These are phyloP conservation scores for Hypoxylon rickii DNA, from an alignment of 495 filamentous ascomycete species.

Conservation along the genomic window DNA sequence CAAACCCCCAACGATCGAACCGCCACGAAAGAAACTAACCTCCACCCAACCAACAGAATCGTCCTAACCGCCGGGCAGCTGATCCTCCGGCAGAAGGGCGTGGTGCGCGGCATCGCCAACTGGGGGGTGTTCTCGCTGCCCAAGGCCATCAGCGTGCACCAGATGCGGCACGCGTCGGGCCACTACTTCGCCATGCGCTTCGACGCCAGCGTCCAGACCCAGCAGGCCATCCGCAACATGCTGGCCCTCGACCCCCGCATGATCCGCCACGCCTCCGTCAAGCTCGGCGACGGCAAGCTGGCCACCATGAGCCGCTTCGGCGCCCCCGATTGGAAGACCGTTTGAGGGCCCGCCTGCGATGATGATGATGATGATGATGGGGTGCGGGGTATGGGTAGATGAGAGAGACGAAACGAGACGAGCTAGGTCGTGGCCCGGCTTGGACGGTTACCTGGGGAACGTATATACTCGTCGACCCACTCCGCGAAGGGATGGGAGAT, in stretches of 20 bases:
- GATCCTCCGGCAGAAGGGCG: conserved; percentile 82
- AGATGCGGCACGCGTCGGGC: conserved; percentile 76
- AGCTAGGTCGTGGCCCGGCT: no score
- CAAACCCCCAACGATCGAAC: not conserved
- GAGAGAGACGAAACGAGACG: no score
- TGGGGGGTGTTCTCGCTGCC: conserved; percentile 92
- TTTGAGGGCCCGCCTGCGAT: not conserved
- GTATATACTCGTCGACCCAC: no score
- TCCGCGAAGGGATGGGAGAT: no score
- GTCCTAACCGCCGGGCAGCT: conserved; percentile 82
- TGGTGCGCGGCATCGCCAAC: conserved; percentile 89
- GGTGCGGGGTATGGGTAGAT: not conserved
- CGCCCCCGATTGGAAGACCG: conserved; percentile 60
- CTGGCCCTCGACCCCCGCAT: conserved; percentile 88
- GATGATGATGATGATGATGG: no score
- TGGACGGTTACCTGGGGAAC: no score
- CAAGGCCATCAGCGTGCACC: conserved; percentile 71
- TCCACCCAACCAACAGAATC: conserved; percentile 60
- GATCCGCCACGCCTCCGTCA: conserved; percentile 83
- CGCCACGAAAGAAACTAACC: not conserved
- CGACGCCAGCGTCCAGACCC: conserved; percentile 71
- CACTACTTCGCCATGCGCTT: conserved; percentile 99
- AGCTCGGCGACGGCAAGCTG: conserved; percentile 77
- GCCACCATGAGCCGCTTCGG: conserved; percentile 68
- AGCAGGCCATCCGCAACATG: conserved; percentile 71